Percentiles rank a stretch among this genome's conserved stretches.
Conservation (phyloP, 441 rosid species). For the Eutrema salsugineum region DNA sequence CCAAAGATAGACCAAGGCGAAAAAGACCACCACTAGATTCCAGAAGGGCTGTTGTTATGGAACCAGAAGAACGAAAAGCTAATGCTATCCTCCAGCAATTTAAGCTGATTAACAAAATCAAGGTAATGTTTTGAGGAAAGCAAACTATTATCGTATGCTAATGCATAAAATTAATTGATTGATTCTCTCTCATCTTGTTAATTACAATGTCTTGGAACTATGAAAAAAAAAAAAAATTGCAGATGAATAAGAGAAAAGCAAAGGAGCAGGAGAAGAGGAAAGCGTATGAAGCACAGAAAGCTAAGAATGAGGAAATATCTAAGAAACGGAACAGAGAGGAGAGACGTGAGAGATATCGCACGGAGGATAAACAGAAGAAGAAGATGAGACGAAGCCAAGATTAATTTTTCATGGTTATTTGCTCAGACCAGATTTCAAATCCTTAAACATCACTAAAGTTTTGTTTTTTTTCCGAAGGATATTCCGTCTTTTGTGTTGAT, state of each 20-base stretch:
- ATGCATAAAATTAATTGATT: not conserved
- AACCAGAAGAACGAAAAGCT: conserved; percentile 55
- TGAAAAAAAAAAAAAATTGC: conserved; percentile 8
- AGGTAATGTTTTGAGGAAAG: conserved; percentile 38
- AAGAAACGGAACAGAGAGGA: conserved; percentile 81
- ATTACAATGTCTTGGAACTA: not conserved
- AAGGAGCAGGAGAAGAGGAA: conserved; percentile 62
- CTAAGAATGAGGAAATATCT: conserved; percentile 58
- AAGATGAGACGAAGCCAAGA: conserved; percentile 16
- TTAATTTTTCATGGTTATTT: not conserved
- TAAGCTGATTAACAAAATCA: conserved; percentile 46
- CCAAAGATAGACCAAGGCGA: conserved; percentile 53
- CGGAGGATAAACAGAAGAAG: conserved; percentile 64
- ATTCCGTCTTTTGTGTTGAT: not conserved
- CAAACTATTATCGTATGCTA: not conserved
- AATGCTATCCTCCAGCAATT: conserved; percentile 58
- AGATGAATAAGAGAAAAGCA: conserved; percentile 61
- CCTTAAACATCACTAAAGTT: too few species aligned
- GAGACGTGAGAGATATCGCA: conserved; percentile 67
- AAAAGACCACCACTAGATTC: conserved; percentile 51
- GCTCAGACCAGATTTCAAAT: too few species aligned
- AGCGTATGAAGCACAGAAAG: conserved; percentile 48
- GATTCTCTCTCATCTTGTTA: not conserved
- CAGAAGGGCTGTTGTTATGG: conserved; percentile 80
- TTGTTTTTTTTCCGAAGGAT: not conserved